phyloP scores from a whole-genome alignment of 129 eudicot species.

The Saposhnikovia divaricata region DNA sequence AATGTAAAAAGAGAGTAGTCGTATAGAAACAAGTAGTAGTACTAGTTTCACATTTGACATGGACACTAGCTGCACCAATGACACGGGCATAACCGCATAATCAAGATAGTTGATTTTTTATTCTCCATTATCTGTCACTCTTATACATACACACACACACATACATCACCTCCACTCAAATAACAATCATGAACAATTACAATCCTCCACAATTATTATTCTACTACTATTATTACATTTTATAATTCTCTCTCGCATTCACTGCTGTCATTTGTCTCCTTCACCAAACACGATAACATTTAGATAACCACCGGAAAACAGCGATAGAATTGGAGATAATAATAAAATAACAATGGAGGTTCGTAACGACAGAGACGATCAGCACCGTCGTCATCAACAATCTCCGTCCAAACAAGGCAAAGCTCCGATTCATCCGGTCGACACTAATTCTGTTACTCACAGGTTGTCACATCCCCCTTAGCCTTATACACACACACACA shows the following conservation, averaged over 20 bases:
- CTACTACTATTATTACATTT: background rate
- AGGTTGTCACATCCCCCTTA: constrained; percentile 32
- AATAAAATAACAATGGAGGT: constrained; percentile 29
- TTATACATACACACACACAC: too few species aligned
- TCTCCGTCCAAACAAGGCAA: constrained; percentile 38
- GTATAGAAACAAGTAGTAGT: too few species aligned
- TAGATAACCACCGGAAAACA: too few species aligned
- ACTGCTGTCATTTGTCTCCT: background rate
- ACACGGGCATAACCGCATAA: too few species aligned
- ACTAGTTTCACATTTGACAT: too few species aligned
- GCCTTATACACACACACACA: too few species aligned
- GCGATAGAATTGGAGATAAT: background rate
- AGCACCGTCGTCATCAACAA: constrained; percentile 18
- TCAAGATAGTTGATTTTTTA: too few species aligned
- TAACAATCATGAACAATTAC: background rate
- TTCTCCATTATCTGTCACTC: too few species aligned
- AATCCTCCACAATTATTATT: background rate
- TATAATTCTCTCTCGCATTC: background rate
- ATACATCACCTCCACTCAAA: background rate
- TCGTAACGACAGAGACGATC: constrained; percentile 39
- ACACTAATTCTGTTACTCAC: constrained; percentile 61
- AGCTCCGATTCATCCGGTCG: constrained; percentile 31
- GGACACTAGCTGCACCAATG: too few species aligned
- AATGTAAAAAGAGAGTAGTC: too few species aligned
- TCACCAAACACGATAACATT: too few species aligned